These are phyloP conservation scores for Trichophyton schoenleinii DNA, from an alignment of 2,329 filamentous ascomycete genomes.

Conservation along the genomic window DNA sequence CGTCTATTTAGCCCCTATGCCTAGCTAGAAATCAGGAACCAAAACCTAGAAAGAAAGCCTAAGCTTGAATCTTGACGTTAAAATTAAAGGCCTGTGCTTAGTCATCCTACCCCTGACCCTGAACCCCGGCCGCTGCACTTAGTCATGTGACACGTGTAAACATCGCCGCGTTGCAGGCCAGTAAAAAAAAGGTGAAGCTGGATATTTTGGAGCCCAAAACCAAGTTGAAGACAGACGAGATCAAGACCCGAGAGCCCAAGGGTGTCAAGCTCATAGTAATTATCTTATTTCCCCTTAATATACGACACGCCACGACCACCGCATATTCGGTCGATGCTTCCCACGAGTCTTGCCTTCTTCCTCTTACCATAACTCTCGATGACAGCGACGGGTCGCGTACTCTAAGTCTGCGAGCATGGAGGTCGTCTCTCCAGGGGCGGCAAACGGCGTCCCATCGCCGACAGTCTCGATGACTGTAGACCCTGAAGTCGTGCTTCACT, in stretches of 20 bases:
- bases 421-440: conserved; percentile 16
- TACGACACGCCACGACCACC: conserved; percentile 9
- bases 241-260: neutral
- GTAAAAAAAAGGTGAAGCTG: conserved; percentile 11
- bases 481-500: conserved; percentile 56
- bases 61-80: neutral
- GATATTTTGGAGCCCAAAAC: neutral
- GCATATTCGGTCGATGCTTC: conserved; percentile 13
- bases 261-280: neutral
- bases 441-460: conserved; percentile 13
- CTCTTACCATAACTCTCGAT: conserved; percentile 20
- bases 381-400: conserved; percentile 17
- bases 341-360: conserved; percentile 4
- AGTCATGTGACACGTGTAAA: conserved; percentile 12
- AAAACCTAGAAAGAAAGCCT: neutral
- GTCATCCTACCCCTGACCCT: conserved; percentile 4
- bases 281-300: neutral
- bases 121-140: too few species aligned
- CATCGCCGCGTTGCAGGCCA: conserved; percentile 12
- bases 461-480: conserved; percentile 38
- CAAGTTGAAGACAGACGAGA: neutral
- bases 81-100: conserved; percentile 1
- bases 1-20: too few species aligned
- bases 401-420: conserved; percentile 17
- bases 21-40: too few species aligned